These are phyloP conservation scores for Pleurotus ostreatus DNA, from an alignment of 768 basidiomycete species.

Conservation along the genomic window DNA sequence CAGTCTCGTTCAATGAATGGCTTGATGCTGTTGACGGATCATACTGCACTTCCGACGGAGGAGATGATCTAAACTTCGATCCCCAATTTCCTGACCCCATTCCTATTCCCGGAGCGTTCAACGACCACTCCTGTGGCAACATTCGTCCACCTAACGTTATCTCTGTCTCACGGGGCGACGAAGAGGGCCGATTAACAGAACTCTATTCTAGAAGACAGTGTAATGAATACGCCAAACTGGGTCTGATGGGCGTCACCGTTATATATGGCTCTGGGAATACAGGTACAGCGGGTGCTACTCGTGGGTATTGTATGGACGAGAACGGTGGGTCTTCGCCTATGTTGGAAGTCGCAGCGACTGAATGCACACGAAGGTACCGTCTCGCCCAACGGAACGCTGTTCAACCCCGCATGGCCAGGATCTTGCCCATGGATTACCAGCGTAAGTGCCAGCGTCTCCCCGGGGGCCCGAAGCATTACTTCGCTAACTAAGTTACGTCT, in stretches of 20 bases:
- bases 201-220: constrained; percentile 40
- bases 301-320: constrained; percentile 32
- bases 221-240: constrained; percentile 44
- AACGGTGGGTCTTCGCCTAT: constrained; percentile 22
- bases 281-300: constrained; percentile 33
- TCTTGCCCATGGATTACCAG: constrained; percentile 40
- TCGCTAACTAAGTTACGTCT: not conserved
- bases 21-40: constrained; percentile 32
- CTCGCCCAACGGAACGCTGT: constrained; percentile 29
- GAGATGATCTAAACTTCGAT: constrained; percentile 27
- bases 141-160: constrained; percentile 36
- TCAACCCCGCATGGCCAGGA: constrained; percentile 43
- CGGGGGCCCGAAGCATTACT: not conserved
- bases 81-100: constrained; percentile 26
- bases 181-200: constrained; percentile 31
- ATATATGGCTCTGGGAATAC: constrained; percentile 36
- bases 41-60: constrained; percentile 30
- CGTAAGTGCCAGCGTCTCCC: not conserved
- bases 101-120: constrained; percentile 22
- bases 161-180: constrained; percentile 34
- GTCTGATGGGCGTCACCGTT: constrained; percentile 44
- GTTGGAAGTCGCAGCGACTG: not conserved
- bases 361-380: constrained; percentile 21
- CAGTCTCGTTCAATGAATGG: constrained; percentile 28
- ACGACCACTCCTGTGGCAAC: constrained; percentile 32